Conservation (phyloP, 2,329 filamentous ascomycete species). For the Fusarium equiseti region DNA sequence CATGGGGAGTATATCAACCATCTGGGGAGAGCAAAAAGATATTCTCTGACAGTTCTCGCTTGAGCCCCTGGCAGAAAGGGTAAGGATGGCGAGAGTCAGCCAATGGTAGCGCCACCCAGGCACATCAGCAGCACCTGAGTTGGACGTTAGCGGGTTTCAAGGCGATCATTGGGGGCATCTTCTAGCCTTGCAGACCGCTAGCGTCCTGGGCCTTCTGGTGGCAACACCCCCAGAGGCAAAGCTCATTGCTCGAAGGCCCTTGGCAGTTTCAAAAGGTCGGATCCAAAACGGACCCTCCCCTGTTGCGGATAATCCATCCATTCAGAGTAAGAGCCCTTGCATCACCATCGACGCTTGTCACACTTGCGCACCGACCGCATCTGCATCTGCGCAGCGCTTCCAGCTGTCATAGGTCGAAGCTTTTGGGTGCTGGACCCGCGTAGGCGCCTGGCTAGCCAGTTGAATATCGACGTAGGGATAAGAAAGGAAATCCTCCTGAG, state of each 20-base stretch:
- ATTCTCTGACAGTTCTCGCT: slow-evolving; percentile 41
- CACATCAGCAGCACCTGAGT: slow-evolving; percentile 34
- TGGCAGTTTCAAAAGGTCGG: slow-evolving; percentile 37
- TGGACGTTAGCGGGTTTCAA: slow-evolving; percentile 40
- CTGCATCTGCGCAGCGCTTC: slow-evolving; percentile 20
- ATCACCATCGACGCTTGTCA: slow-evolving; percentile 35
- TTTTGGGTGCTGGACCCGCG: slow-evolving; percentile 27
- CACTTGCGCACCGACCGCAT: slow-evolving; percentile 26
- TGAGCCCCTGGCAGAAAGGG: slow-evolving; percentile 36
- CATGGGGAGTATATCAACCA: slow-evolving; percentile 44
- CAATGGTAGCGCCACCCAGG: slow-evolving; percentile 21
- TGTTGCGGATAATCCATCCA: slow-evolving; percentile 36
- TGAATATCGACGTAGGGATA: slow-evolving; percentile 16
- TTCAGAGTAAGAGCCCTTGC: slow-evolving; percentile 32
- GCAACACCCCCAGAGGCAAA: slow-evolving; percentile 20
- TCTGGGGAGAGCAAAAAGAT: slow-evolving; percentile 27
- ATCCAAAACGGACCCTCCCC: slow-evolving; percentile 33
- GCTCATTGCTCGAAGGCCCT: slow-evolving; percentile 28
- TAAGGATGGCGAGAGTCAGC: slow-evolving; percentile 9
- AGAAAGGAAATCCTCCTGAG: slow-evolving; percentile 12
- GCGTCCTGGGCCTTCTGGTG: slow-evolving; percentile 30
- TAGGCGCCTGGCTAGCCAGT: slow-evolving; percentile 39
- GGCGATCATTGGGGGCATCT: slow-evolving; percentile 33
- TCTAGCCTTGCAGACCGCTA: slow-evolving; percentile 36
- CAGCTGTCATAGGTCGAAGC: slow-evolving; percentile 19